phyloP scores from a whole-genome alignment of 805 yeast species.

The Komagataella ulmi region DNA sequence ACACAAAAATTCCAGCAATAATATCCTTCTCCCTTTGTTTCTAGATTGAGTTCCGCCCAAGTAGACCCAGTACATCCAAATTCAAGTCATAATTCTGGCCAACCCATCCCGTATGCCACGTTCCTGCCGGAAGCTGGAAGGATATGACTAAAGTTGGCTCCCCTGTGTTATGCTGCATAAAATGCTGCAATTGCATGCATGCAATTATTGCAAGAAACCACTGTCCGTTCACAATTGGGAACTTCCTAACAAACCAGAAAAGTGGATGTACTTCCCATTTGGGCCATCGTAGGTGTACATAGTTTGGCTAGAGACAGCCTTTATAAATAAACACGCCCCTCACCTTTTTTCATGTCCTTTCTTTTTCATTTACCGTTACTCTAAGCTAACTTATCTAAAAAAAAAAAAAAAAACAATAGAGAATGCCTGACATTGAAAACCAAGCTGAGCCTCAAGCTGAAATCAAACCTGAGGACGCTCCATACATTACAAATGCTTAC shows the following conservation, averaged over 20 bases:
- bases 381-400: not conserved
- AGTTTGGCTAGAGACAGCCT: not conserved
- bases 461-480: slow-evolving; percentile 19
- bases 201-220: not conserved
- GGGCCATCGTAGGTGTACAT: not conserved
- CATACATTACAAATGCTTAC: slow-evolving; percentile 18
- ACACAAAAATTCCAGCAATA: no score
- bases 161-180: not conserved
- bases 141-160: not conserved
- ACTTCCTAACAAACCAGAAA: not conserved
- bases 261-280: not conserved
- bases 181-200: not conserved
- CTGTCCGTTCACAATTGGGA: not conserved
- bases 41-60: no score
- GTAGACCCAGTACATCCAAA: no score
- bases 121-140: no score
- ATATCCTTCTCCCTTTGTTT: no score
- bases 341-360: not conserved
- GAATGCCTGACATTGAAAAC: not conserved
- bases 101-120: no score
- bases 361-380: not conserved
- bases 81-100: no score
- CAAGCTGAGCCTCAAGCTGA: slow-evolving; percentile 17
- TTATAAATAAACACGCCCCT: not conserved
- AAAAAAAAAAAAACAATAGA: not conserved